Conservation (phyloP, 202 grass and related monocot genomes). For the Dendrocalamus latiflorus region DNA sequence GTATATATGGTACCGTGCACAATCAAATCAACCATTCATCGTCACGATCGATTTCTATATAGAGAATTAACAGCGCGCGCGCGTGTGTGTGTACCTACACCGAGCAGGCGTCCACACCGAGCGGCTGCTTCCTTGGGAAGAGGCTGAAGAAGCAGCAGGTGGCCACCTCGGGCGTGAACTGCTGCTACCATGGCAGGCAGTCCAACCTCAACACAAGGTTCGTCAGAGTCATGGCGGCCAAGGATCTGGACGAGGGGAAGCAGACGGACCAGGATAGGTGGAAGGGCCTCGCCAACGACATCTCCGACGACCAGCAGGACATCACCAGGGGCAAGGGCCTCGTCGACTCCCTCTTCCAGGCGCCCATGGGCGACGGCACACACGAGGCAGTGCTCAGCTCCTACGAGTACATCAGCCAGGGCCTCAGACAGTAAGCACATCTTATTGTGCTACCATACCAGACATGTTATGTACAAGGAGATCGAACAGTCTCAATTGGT, state of each 20-base stretch:
- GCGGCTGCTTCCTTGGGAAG: slow-evolving; percentile 55
- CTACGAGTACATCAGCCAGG: slow-evolving; percentile 87
- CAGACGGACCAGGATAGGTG: slow-evolving; percentile 54
- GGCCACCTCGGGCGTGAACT: no score
- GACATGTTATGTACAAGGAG: no score
- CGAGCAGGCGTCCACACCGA: slow-evolving; percentile 35
- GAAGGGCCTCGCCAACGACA: slow-evolving; percentile 52
- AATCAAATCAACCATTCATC: no score
- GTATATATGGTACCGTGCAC: no score
- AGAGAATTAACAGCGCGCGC: no score
- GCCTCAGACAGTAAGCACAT: slow-evolving; percentile 36
- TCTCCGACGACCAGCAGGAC: slow-evolving; percentile 95
- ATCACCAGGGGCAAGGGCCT: slow-evolving; percentile 84
- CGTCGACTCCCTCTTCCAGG: slow-evolving; percentile 78
- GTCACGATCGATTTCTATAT: no score
- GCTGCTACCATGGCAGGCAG: slow-evolving; percentile 35
- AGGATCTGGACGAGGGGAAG: slow-evolving; percentile 55
- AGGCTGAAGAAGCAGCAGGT: slow-evolving; percentile 44
- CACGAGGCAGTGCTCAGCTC: slow-evolving; percentile 86
- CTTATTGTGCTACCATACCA: no score
- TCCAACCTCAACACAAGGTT: slow-evolving; percentile 18
- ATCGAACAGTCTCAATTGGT: no score
- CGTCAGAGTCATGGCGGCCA: slow-evolving; percentile 41
- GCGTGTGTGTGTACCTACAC: neutral
- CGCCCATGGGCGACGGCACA: slow-evolving; percentile 67